Percentiles rank a stretch among this genome's conserved stretches.
Evolutionary conservation across 345 rosid genomes (phyloP).

Genomic region (Lagerstroemia speciosa): DNA sequence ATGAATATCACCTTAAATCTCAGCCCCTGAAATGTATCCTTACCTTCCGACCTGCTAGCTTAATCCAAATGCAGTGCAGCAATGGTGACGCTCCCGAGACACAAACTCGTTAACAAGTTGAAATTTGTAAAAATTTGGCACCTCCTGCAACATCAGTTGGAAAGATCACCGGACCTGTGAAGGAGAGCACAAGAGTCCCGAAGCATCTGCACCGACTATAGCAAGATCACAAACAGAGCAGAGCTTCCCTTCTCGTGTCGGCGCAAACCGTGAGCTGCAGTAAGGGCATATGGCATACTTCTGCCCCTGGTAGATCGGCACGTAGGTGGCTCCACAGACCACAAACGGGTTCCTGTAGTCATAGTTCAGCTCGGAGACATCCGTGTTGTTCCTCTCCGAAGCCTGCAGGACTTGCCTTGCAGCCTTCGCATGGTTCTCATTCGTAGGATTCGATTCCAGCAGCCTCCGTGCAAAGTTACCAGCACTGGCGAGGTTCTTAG

Average conservation of each 20-base stretch:
- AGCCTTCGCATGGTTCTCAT: conserved; percentile 63
- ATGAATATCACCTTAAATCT: not conserved
- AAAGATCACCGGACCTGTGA: conserved; percentile 55
- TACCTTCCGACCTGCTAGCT: conserved; percentile 5
- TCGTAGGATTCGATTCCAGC: conserved; percentile 66
- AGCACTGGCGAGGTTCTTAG: conserved; percentile 71
- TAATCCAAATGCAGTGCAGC: not conserved
- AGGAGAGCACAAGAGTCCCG: conserved; percentile 86
- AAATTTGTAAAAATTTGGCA: not conserved
- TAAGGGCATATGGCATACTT: conserved; percentile 80
- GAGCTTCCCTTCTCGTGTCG: conserved; percentile 57
- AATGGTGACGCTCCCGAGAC: not conserved
- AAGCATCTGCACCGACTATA: conserved; percentile 83
- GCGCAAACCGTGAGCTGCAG: conserved; percentile 74
- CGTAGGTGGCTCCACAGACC: conserved; percentile 81
- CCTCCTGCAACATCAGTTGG: not conserved
- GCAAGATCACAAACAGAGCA: conserved; percentile 80
- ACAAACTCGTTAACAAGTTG: not conserved
- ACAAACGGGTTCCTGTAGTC: conserved; percentile 95
- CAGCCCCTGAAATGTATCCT: not conserved
- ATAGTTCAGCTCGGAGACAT: conserved; percentile 57
- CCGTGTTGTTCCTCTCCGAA: conserved; percentile 69
- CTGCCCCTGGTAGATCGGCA: conserved; percentile 88
- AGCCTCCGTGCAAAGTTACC: conserved; percentile 77
- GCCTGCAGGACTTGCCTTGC: conserved; percentile 86